Conservation (phyloP, 768 basidiomycete genomes). For the Ephemerocybe angulata region DNA sequence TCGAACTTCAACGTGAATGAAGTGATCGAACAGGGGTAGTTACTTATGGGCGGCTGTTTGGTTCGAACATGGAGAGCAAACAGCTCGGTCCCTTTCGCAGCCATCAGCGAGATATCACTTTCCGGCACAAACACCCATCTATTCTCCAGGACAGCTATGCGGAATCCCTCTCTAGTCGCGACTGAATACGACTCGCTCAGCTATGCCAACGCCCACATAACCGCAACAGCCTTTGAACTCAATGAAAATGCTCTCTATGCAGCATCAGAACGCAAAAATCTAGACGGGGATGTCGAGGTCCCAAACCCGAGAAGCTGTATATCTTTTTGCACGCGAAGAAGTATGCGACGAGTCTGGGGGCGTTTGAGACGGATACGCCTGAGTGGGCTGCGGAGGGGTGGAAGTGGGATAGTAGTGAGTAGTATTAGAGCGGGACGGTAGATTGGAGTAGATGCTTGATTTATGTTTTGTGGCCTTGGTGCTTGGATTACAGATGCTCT, state of each 20-base stretch:
- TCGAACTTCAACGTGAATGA: neutral
- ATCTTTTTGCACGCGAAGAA: conserved; percentile 92
- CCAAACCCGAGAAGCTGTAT: conserved; percentile 85
- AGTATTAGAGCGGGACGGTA: neutral
- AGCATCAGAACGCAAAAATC: conserved; percentile 46
- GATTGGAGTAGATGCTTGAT: neutral
- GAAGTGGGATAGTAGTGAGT: conserved; percentile 52
- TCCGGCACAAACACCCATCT: conserved; percentile 3
- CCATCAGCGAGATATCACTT: neutral
- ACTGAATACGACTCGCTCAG: conserved; percentile 15
- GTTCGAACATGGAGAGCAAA: neutral
- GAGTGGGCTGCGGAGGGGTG: conserved; percentile 81
- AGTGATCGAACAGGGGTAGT: neutral
- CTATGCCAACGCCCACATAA: conserved; percentile 34
- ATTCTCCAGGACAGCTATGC: conserved; percentile 33
- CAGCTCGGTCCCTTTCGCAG: neutral
- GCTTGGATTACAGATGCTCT: neutral
- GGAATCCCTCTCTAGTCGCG: conserved; percentile 51
- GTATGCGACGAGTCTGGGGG: conserved; percentile 80
- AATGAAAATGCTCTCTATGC: conserved; percentile 60
- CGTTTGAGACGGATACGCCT: conserved; percentile 83
- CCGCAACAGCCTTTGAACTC: conserved; percentile 53
- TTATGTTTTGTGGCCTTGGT: neutral
- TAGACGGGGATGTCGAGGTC: conserved; percentile 51
- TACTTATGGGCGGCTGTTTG: neutral